phyloP scores from a whole-genome alignment of 2,329 filamentous ascomycete genomes.

The Fusarium sp. region DNA sequence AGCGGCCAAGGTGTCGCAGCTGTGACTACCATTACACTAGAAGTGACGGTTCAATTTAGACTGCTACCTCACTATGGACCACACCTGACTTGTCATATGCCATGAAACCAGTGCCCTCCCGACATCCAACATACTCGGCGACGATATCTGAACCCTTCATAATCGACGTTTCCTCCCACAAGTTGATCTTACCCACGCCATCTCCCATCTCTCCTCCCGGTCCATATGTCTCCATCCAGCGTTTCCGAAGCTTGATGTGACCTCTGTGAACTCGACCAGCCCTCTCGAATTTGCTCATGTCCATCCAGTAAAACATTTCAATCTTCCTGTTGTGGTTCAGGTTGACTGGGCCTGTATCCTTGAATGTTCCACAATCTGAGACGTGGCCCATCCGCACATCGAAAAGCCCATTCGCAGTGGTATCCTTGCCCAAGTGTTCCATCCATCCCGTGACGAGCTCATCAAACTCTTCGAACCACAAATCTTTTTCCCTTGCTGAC shows the following conservation, averaged over 20 bases:
- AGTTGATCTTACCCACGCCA: background rate
- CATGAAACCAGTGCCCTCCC: conserved; percentile 14
- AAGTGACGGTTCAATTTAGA: background rate
- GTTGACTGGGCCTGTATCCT: background rate
- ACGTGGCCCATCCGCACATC: background rate
- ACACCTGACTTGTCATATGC: conserved; percentile 6
- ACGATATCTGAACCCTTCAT: conserved; percentile 10
- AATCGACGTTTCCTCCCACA: conserved; percentile 9
- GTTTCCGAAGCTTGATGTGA: background rate
- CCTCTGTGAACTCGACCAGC: conserved; percentile 2
- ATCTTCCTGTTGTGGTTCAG: conserved; percentile 11
- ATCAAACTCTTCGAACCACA: conserved; percentile 18
- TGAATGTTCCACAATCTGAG: background rate
- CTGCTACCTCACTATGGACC: background rate
- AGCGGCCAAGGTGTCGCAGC: too few relatives aligned
- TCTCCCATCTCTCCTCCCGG: conserved; percentile 4
- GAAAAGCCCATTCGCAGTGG: background rate
- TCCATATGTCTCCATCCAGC: conserved; percentile 6
- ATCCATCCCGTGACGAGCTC: conserved; percentile 9
- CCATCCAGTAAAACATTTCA: conserved; percentile 12
- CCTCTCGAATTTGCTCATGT: background rate
- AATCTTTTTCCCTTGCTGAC: background rate
- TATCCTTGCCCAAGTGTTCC: background rate
- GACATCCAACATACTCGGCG: conserved; percentile 13
- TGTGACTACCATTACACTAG: too few relatives aligned